These are phyloP conservation scores for Dryas integrifolia DNA, from an alignment of 331 rosid genomes.

Conservation along the genomic window DNA sequence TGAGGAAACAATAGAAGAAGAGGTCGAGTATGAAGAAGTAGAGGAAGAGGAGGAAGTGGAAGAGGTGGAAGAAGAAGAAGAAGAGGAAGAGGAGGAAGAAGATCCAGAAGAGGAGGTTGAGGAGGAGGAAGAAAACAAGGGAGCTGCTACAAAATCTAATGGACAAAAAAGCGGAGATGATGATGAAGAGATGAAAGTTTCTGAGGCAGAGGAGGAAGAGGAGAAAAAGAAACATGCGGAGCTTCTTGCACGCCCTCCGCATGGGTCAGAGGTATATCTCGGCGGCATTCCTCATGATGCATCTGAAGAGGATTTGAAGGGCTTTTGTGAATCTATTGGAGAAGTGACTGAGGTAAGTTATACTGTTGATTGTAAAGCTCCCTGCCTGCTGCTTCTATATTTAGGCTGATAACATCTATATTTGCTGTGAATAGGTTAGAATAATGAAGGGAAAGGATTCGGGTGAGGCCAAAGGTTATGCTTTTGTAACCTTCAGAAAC, in stretches of 20 bases:
- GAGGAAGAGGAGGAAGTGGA: slow-evolving; percentile 58
- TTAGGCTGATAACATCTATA: slow-evolving; percentile 18
- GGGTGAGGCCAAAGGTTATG: slow-evolving; percentile 52
- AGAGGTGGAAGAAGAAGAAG: slow-evolving; percentile 31
- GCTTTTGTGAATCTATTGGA: slow-evolving; percentile 61
- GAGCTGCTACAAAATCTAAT: slow-evolving; percentile 7
- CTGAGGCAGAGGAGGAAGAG: slow-evolving; percentile 27
- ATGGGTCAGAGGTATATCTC: slow-evolving; percentile 69
- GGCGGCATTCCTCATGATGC: slow-evolving; percentile 60
- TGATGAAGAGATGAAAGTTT: slow-evolving; percentile 34
- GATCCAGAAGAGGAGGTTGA: slow-evolving; percentile 3
- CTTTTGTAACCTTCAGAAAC: slow-evolving; percentile 66
- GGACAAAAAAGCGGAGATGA: slow-evolving; percentile 15
- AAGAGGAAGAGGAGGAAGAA: slow-evolving; percentile 39
- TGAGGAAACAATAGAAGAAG: slow-evolving; percentile 59
- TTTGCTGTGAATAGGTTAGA: slow-evolving; percentile 48
- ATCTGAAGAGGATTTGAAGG: slow-evolving; percentile 59
- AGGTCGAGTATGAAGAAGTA: slow-evolving; percentile 62
- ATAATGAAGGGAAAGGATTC: slow-evolving; percentile 62
- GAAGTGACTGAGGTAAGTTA: slow-evolving; percentile 57
- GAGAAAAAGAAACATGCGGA: slow-evolving; percentile 53
- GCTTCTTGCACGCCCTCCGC: slow-evolving; percentile 77
- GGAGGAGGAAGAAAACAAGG: slow-evolving; percentile 25
- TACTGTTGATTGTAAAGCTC: slow-evolving; percentile 16
- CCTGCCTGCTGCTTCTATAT: slow-evolving; percentile 6